Conservation (phyloP, 2,329 filamentous ascomycete genomes). For the Alternaria consortialis region DNA sequence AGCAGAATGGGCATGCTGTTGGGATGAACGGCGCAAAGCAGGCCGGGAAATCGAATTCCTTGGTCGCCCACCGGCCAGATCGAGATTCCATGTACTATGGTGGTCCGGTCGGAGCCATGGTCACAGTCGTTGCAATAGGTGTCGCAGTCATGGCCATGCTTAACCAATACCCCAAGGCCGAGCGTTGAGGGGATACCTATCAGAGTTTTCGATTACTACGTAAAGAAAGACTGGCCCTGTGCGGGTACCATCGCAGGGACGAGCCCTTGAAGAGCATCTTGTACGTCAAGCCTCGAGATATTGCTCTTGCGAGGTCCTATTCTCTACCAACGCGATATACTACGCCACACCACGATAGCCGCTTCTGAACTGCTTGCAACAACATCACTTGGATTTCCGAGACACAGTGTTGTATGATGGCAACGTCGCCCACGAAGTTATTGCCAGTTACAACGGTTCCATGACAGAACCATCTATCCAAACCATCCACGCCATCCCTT, state of each 20-base stretch:
- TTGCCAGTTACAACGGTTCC: not conserved
- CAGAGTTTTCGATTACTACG: constrained; percentile 13
- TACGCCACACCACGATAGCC: not conserved
- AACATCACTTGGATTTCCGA: not conserved
- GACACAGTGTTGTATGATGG: constrained; percentile 1
- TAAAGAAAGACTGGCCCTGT: constrained; percentile 8
- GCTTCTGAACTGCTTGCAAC: not conserved
- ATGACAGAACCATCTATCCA: not conserved
- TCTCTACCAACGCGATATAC: constrained; percentile 2
- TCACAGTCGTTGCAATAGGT: constrained; percentile 52
- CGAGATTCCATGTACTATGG: constrained; percentile 47
- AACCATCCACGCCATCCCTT: not conserved
- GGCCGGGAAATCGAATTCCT: constrained; percentile 33
- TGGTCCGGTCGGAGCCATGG: constrained; percentile 50
- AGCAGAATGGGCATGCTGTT: constrained; percentile 45
- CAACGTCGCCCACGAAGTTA: not conserved
- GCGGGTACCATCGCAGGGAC: not conserved
- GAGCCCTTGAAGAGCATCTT: not conserved
- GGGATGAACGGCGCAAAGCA: constrained; percentile 32
- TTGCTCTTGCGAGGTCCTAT: not conserved
- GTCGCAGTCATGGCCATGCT: constrained; percentile 54
- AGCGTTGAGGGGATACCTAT: constrained; percentile 49
- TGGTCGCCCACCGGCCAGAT: constrained; percentile 38
- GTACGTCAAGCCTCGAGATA: constrained; percentile 1
- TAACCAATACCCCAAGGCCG: constrained; percentile 56